Evolutionary conservation across 2,329 filamentous ascomycete genomes (phyloP), one percentile per base, ranked within the genome.

Genomic region (Aspergillus sp.): DNA sequence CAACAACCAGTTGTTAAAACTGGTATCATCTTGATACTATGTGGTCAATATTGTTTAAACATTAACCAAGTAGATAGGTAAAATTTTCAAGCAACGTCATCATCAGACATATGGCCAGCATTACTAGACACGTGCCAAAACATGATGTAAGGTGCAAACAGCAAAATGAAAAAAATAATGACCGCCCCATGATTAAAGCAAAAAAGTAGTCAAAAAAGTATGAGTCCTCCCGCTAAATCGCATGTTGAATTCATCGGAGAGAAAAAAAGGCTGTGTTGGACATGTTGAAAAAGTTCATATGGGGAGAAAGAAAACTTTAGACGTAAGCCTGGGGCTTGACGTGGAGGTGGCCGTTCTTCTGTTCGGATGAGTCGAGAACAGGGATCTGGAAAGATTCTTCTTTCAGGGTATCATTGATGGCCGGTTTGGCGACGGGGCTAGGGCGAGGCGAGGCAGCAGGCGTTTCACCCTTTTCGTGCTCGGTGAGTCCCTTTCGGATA

Each of bases 401-500:
- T 11, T 49, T 51, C 10, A 62, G 46, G 28, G 46, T 37, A 8
- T 47, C 52, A 40, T 48, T n/a, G 41, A 54, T 35, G 29, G 48
- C 6, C 47, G 53, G 43, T 45, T 55, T 10, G 40, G 56, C 38
- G 45, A 62, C 30, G 35, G 59, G 46, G 34, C 58, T 29, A 46
- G 60, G 37, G 45, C 58, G 44, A 37, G 59, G 55, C 19, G 54
- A 57, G n/a, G 49, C 29, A 6, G 40, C 36, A 1, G 59, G 53
- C 5, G 59, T 54, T 9, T 57, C 54, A 9, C 49, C 37, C 42
- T 51, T 58, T 33, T 62, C 54, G 33, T 57, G 53, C 44, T 70
- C 70, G 2, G 88, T 93, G 48, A 98, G 76, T 1, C 89, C 91
- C 67, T 95, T 90, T 37, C 91, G 83, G 54, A 98, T 96, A 33